These are phyloP conservation scores for Martiniozyma asiatica DNA, from an alignment of 1,139 yeast species.

Conservation along the genomic window DNA sequence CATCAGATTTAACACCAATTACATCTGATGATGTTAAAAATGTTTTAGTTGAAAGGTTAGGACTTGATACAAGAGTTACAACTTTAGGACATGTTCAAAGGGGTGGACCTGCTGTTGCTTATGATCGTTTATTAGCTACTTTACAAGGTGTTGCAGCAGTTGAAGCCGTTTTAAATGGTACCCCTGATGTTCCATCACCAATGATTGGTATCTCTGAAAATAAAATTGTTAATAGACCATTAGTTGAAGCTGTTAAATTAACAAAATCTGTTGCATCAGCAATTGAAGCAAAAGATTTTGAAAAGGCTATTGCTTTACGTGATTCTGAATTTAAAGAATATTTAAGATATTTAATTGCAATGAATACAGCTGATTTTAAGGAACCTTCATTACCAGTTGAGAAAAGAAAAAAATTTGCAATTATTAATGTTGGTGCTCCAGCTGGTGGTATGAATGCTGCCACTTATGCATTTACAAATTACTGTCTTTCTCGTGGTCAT, in stretches of 20 bases:
- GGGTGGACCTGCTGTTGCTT: conserved; percentile 80
- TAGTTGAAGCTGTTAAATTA: conserved; percentile 59
- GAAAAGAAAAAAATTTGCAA: conserved; percentile 53
- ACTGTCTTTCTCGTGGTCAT: conserved; percentile 68
- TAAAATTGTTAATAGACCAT: conserved; percentile 54
- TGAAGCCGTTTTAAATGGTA: conserved; percentile 56
- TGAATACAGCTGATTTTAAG: conserved; percentile 51
- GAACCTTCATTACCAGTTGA: conserved; percentile 39
- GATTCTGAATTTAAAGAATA: conserved; percentile 65
- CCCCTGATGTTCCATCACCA: conserved; percentile 66
- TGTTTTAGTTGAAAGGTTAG: conserved; percentile 51
- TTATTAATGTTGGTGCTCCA: conserved; percentile 73
- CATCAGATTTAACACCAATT: conserved; percentile 52
- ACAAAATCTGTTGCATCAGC: conserved; percentile 61
- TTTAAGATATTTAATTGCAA: conserved; percentile 49
- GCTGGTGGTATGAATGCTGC: conserved; percentile 77
- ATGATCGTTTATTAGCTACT: conserved; percentile 64
- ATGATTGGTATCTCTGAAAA: conserved; percentile 66
- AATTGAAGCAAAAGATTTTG: conserved; percentile 18
- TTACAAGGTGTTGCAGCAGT: conserved; percentile 80
- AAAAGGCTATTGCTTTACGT: conserved; percentile 31
- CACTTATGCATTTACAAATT: conserved; percentile 61
- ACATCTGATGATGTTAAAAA: conserved; percentile 56
- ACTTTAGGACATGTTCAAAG: conserved; percentile 77
- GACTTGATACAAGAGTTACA: conserved; percentile 69